A percentile compares a stretch with the other conserved stretches of the same genome.
Conservation (phyloP, 352 stramenopile genomes). For the Phytophthora crassamura region DNA sequence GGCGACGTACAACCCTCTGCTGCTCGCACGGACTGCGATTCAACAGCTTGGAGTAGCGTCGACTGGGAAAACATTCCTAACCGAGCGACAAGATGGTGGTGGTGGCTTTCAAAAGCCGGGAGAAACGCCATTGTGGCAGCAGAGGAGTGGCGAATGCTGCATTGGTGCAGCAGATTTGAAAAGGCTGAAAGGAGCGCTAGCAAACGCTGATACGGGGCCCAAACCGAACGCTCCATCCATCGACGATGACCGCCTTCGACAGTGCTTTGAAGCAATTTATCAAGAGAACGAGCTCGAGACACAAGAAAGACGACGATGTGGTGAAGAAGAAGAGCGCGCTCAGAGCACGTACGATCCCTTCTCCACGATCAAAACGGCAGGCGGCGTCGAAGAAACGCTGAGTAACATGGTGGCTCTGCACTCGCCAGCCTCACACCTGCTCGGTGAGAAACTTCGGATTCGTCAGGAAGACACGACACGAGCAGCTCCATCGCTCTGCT, state of each 20-base stretch:
- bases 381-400: slow-evolving; percentile 61
- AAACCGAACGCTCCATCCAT: slow-evolving; percentile 5
- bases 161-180: slow-evolving; percentile 6
- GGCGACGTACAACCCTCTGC: slow-evolving; percentile 48
- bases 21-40: slow-evolving; percentile 41
- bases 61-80: slow-evolving; percentile 61
- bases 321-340: slow-evolving; percentile 24
- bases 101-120: not conserved
- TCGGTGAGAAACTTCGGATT: slow-evolving; percentile 54
- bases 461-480: slow-evolving; percentile 57
- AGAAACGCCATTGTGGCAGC: not conserved
- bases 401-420: slow-evolving; percentile 40
- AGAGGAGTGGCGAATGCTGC: not conserved
- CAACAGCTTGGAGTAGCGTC: slow-evolving; percentile 22
- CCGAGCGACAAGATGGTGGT: slow-evolving; percentile 25
- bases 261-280: slow-evolving; percentile 48
- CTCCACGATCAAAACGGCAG: slow-evolving; percentile 53
- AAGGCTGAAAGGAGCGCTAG: slow-evolving; percentile 13
- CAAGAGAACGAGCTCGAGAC: slow-evolving; percentile 48
- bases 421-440: slow-evolving; percentile 25
- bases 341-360: slow-evolving; percentile 62
- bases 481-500: not conserved
- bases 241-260: slow-evolving; percentile 23
- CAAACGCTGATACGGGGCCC: not conserved
- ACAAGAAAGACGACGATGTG: slow-evolving; percentile 16